phyloP scores from a whole-genome alignment of 1,284 basidiomycete genomes.

The Phylloporus sp. region DNA sequence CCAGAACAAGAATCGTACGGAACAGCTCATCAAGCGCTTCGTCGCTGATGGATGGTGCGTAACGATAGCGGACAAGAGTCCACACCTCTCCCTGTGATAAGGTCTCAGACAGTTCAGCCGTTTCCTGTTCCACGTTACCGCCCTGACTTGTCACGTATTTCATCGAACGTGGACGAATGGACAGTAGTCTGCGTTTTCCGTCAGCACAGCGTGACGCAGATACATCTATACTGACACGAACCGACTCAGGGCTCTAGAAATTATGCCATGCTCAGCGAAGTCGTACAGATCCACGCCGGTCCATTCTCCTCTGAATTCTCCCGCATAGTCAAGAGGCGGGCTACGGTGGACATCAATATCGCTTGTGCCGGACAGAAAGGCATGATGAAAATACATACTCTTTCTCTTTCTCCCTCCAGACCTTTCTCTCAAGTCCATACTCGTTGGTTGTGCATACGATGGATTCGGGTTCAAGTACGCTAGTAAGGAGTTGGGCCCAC shows the following conservation, averaged over 20 bases:
- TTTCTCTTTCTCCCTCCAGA: no score
- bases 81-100: background rate
- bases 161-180: background rate
- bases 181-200: constrained; percentile 6
- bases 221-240: constrained; percentile 7
- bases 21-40: background rate
- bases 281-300: constrained; percentile 4
- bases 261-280: constrained; percentile 2
- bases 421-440: background rate
- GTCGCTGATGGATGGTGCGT: background rate
- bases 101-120: background rate
- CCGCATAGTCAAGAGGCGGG: constrained; percentile 8
- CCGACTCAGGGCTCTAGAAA: constrained; percentile 16
- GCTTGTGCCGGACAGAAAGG: background rate
- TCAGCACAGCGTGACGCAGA: background rate
- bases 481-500: background rate
- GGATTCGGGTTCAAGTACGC: background rate
- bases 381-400: background rate
- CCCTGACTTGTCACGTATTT: background rate
- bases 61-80: background rate
- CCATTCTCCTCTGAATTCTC: constrained; percentile 2
- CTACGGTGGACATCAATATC: constrained; percentile 9
- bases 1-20: background rate
- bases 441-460: background rate
- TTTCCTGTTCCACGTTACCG: background rate